Percentiles rank a stretch among this genome's conserved stretches.
Conservation (phyloP, 1,284 basidiomycete genomes). For the Apiotrichum gracile region DNA sequence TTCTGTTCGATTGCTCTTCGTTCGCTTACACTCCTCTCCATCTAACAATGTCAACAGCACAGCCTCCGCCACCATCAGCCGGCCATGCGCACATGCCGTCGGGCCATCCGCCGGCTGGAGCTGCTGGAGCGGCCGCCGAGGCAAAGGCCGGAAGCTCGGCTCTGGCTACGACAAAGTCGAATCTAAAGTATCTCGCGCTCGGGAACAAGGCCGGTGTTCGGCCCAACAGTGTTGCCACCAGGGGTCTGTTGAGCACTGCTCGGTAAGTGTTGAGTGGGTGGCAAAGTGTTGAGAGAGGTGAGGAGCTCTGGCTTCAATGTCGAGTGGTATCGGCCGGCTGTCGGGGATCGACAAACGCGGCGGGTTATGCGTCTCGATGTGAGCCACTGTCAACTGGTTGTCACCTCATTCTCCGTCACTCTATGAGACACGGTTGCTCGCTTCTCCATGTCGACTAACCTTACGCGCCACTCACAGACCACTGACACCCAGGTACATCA, state of each 20-base stretch:
- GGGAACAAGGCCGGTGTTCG: slow-evolving; percentile 32
- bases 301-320: background rate
- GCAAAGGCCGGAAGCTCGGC: background rate
- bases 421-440: too few relatives aligned
- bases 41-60: too few relatives aligned
- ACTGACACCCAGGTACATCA: slow-evolving; percentile 33
- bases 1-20: too few relatives aligned
- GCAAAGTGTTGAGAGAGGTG: background rate
- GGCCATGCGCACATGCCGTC: too few relatives aligned
- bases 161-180: slow-evolving; percentile 24
- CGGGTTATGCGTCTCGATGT: too few relatives aligned
- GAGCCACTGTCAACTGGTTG: too few relatives aligned
- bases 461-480: background rate
- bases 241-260: slow-evolving; percentile 40
- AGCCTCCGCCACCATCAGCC: too few relatives aligned
- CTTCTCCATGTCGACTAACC: too few relatives aligned
- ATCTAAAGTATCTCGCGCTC: slow-evolving; percentile 41
- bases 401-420: too few relatives aligned
- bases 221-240: slow-evolving; percentile 37
- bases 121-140: background rate
- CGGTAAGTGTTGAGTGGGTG: slow-evolving; percentile 20
- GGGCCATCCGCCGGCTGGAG: background rate
- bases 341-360: too few relatives aligned
- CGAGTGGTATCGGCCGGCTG: too few relatives aligned
- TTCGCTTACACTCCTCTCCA: too few relatives aligned